Percentiles rank a stretch among this genome's conserved stretches.
These are phyloP conservation scores for Amorphotheca resinae DNA, from an alignment of 495 filamentous ascomycete species.

Conservation along the genomic window DNA sequence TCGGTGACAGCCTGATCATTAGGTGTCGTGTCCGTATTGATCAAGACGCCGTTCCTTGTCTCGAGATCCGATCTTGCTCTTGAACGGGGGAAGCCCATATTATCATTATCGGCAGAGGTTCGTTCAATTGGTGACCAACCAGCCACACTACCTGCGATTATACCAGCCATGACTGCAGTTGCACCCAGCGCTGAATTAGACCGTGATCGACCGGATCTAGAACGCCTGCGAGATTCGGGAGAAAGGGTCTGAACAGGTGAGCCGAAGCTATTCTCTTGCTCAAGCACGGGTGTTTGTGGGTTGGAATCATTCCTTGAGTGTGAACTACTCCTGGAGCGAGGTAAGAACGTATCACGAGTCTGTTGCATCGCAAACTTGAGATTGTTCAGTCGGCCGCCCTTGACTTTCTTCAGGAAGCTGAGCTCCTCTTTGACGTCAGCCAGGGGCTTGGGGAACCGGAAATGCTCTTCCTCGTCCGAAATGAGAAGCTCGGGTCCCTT, in stretches of 20 bases:
- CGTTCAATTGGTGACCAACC: constrained; percentile 83
- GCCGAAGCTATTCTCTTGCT: constrained; percentile 28
- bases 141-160: constrained; percentile 72
- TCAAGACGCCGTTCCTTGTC: constrained; percentile 34
- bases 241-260: constrained; percentile 41
- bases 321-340: constrained; percentile 60
- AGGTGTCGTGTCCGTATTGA: constrained; percentile 17
- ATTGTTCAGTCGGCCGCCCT: constrained; percentile 80
- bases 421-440: constrained; percentile 70
- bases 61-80: constrained; percentile 35
- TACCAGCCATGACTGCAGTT: constrained; percentile 74
- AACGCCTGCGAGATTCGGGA: constrained; percentile 60
- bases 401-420: constrained; percentile 78
- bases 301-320: constrained; percentile 59
- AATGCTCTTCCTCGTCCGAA: constrained; percentile 64
- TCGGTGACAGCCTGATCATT: constrained; percentile 42
- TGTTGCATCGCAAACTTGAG: constrained; percentile 76
- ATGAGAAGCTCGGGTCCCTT: constrained; percentile 41
- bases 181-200: constrained; percentile 80
- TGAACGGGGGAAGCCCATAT: constrained; percentile 31
- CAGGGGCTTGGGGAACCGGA: constrained; percentile 60
- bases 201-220: constrained; percentile 59
- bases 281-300: constrained; percentile 55
- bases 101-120: constrained; percentile 35
- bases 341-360: constrained; percentile 59